Evolutionary conservation across 2,329 filamentous ascomycete species (phyloP).

Genomic region (Epichloe festucae): DNA sequence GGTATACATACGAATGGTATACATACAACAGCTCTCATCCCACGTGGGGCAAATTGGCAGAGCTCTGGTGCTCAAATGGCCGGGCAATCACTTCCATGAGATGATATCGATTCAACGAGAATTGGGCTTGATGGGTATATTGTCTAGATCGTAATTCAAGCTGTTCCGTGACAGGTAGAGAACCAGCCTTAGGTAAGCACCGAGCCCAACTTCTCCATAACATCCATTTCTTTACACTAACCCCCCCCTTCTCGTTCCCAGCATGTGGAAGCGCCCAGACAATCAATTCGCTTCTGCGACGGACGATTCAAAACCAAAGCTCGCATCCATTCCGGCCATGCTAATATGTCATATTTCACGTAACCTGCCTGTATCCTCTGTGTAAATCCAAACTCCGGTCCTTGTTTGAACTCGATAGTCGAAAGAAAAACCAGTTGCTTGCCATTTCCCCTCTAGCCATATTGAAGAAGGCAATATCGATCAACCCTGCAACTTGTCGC

Average conservation of each 20-base stretch:
- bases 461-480: not conserved
- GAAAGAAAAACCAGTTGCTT: conserved; percentile 1
- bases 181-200: not conserved
- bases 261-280: not conserved
- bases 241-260: not conserved
- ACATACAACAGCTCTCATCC: too few relatives aligned
- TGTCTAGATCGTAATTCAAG: not conserved
- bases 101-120: not conserved
- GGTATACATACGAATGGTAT: too few relatives aligned
- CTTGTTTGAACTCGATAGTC: not conserved
- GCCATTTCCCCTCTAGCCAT: not conserved
- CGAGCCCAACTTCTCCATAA: not conserved
- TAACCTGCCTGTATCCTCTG: conserved; percentile 6
- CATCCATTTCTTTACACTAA: not conserved
- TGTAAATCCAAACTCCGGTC: conserved; percentile 14
- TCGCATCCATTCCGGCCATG: conserved; percentile 1
- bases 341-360: conserved; percentile 9
- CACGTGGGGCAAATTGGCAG: too few relatives aligned
- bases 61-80: not conserved
- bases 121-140: not conserved
- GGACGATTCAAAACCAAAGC: conserved; percentile 1
- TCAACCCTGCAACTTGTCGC: conserved; percentile 3
- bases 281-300: not conserved
- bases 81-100: not conserved
- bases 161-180: not conserved